A percentile compares a stretch with the other conserved stretches of the same genome.
Conservation (phyloP, 75 land plant species). For the Adiantum capillusveneris region DNA sequence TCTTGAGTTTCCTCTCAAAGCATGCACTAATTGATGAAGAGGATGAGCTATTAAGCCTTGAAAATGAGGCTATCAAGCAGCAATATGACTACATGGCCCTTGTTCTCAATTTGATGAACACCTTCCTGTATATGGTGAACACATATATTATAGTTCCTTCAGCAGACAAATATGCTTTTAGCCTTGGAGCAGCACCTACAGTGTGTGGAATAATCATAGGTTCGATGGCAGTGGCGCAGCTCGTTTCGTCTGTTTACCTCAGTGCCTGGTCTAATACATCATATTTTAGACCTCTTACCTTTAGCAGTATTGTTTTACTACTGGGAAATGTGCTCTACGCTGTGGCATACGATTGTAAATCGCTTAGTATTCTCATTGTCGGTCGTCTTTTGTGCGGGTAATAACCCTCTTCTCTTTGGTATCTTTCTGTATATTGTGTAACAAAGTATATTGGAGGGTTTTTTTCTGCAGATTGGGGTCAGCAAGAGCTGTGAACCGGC, state of each 20-base stretch:
- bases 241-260: slow-evolving; percentile 60
- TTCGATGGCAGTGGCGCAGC: slow-evolving; percentile 70
- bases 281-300: slow-evolving; percentile 55
- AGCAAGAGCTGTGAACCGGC: slow-evolving; percentile 70
- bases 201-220: slow-evolving; percentile 66
- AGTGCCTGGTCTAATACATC: slow-evolving; percentile 73
- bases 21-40: slow-evolving; percentile 62
- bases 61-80: slow-evolving; percentile 36
- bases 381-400: slow-evolving; percentile 75
- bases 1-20: slow-evolving; percentile 58
- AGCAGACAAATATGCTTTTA: slow-evolving; percentile 65
- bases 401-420: slow-evolving; percentile 2
- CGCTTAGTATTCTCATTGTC: slow-evolving; percentile 36
- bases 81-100: slow-evolving; percentile 68
- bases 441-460: not conserved
- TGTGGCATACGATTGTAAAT: slow-evolving; percentile 49
- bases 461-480: slow-evolving; percentile 53
- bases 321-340: slow-evolving; percentile 54
- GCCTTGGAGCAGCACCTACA: slow-evolving; percentile 67
- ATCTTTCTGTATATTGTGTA: not conserved
- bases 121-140: slow-evolving; percentile 93
- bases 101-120: slow-evolving; percentile 73
- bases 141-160: slow-evolving; percentile 91
- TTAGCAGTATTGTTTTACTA: slow-evolving; percentile 54
- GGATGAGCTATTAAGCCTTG: slow-evolving; percentile 37